Evolutionary conservation across 768 basidiomycete species (phyloP).

Genomic region (Lyophyllum decastes): DNA sequence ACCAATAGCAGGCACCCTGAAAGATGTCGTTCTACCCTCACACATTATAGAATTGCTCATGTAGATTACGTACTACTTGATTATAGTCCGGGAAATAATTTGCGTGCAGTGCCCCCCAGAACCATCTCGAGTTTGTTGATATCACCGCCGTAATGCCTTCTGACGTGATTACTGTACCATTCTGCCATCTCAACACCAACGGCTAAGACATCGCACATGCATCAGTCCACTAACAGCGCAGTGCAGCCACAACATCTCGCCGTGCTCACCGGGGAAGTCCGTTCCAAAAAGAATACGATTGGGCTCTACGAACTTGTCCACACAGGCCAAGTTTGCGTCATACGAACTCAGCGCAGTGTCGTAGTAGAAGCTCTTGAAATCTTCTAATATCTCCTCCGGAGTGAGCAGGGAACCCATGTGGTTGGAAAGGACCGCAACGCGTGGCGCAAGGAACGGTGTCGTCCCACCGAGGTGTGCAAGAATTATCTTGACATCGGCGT

Average conservation of each 20-base stretch:
- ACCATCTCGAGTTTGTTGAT: conserved; percentile 41
- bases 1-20: not conserved
- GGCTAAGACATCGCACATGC: conserved; percentile 38
- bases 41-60: not conserved
- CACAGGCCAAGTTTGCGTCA: conserved; percentile 48
- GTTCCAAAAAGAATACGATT: conserved; percentile 70
- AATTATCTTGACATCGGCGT: conserved; percentile 59
- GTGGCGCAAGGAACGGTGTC: conserved; percentile 62
- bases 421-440: conserved; percentile 65
- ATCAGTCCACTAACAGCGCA: not conserved
- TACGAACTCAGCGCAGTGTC: conserved; percentile 71
- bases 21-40: not conserved
- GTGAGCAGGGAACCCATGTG: conserved; percentile 72
- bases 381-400: conserved; percentile 64
- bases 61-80: not conserved
- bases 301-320: conserved; percentile 49
- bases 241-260: not conserved
- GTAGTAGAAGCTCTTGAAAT: conserved; percentile 73
- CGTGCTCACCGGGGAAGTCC: conserved; percentile 68
- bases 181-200: conserved; percentile 53
- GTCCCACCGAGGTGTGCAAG: conserved; percentile 78
- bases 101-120: conserved; percentile 49
- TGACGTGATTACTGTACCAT: conserved; percentile 64
- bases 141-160: conserved; percentile 46
- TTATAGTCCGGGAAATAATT: conserved; percentile 46